Evolutionary conservation across 495 filamentous ascomycete species (phyloP).

Genomic region (Aspergillus carlsbadensis): DNA sequence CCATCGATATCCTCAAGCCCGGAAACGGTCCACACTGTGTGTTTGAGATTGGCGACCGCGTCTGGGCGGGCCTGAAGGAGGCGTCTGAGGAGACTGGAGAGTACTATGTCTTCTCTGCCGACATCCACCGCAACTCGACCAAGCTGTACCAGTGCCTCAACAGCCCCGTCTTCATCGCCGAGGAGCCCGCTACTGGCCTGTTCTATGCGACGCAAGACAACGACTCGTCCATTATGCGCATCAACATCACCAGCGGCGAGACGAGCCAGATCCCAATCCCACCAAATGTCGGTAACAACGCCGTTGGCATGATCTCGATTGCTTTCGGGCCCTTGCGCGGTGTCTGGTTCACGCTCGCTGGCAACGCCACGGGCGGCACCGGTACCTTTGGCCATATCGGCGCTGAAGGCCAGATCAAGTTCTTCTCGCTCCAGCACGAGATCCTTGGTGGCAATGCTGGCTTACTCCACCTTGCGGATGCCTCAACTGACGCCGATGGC

Average conservation of each 20-base stretch:
- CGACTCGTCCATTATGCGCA: conserved; percentile 27
- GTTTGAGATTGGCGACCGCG: conserved; percentile 25
- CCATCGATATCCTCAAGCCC: conserved; percentile 18
- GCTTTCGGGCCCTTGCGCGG: conserved; percentile 17
- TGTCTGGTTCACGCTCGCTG: conserved; percentile 25
- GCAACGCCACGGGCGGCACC: conserved; percentile 24
- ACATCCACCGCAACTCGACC: conserved; percentile 14
- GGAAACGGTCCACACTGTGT: conserved; percentile 25
- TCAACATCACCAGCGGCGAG: conserved; percentile 22
- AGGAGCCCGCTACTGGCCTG: conserved; percentile 22
- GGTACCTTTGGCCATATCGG: conserved; percentile 27
- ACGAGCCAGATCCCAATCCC: conserved; percentile 21
- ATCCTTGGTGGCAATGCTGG: conserved; percentile 7
- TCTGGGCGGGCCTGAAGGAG: conserved; percentile 26
- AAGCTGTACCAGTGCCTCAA: conserved; percentile 21
- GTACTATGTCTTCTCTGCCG: conserved; percentile 25
- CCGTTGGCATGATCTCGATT: conserved; percentile 23
- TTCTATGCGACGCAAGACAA: conserved; percentile 26
- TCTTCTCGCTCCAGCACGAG: conserved; percentile 6
- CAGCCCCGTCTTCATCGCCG: conserved; percentile 26
- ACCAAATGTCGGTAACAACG: conserved; percentile 23
- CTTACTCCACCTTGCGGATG: conserved; percentile 22
- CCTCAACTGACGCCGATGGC: conserved; percentile 12
- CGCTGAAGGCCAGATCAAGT: conserved; percentile 18
- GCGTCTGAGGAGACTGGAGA: conserved; percentile 18